Evolutionary conservation across 2,329 filamentous ascomycete genomes (phyloP).

Genomic region (Microcyclospora pomicola): DNA sequence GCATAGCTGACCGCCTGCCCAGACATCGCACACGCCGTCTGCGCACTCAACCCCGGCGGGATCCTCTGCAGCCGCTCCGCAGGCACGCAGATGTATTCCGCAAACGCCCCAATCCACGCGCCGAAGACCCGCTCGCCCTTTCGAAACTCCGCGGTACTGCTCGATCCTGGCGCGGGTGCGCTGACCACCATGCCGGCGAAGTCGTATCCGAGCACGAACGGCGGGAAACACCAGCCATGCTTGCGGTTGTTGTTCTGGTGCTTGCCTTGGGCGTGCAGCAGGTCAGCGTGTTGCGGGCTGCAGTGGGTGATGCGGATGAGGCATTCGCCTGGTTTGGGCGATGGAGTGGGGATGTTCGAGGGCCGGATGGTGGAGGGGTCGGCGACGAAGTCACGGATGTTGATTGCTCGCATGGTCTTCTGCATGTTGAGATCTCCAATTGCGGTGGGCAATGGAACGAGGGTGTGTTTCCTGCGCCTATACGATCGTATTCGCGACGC

Average conservation of each 20-base stretch:
- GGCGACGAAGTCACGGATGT: constrained; percentile 24
- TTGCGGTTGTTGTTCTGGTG: constrained; percentile 44
- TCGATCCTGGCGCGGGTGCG: constrained; percentile 12
- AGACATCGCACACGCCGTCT: constrained; percentile 40
- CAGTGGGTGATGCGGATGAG: constrained; percentile 40
- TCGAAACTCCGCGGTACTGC: constrained; percentile 18
- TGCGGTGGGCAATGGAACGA: too few relatives aligned
- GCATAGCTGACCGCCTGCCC: constrained; percentile 43
- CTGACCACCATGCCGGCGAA: constrained; percentile 39
- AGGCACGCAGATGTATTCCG: constrained; percentile 36
- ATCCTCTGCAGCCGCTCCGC: constrained; percentile 29
- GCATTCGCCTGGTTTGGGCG: constrained; percentile 24
- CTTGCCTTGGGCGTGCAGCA: constrained; percentile 44
- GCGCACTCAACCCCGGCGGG: constrained; percentile 33
- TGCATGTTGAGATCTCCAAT: too few relatives aligned
- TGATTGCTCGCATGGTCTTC: constrained; percentile 29
- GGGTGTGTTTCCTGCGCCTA: too few relatives aligned
- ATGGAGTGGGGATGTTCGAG: constrained; percentile 20
- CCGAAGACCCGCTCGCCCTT: constrained; percentile 43
- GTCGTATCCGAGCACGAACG: constrained; percentile 47
- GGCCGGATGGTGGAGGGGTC: constrained; percentile 17
- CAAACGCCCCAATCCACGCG: constrained; percentile 37
- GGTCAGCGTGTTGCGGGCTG: constrained; percentile 47
- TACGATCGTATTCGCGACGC: too few relatives aligned
- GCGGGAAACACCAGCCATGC: constrained; percentile 39